Conservation (phyloP, 345 rosid genomes). For the Salix dunnii region DNA sequence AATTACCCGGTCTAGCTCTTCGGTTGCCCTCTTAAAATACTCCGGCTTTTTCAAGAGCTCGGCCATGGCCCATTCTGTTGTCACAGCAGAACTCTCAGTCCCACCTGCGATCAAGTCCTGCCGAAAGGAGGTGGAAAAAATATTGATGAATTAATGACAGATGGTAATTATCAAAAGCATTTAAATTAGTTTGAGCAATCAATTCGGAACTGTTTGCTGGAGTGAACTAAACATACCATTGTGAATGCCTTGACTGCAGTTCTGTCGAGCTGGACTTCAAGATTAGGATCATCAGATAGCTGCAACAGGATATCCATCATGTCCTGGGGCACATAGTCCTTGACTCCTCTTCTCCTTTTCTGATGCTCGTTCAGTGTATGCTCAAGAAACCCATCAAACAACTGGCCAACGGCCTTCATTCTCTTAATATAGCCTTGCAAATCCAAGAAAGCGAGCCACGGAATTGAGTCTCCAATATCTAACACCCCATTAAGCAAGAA, state of each 20-base stretch:
- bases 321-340: slow-evolving; percentile 46
- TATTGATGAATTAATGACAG: not conserved
- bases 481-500: slow-evolving; percentile 57
- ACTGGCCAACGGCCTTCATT: slow-evolving; percentile 57
- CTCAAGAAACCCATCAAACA: slow-evolving; percentile 54
- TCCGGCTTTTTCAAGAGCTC: slow-evolving; percentile 49
- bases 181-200: not conserved
- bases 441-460: slow-evolving; percentile 56
- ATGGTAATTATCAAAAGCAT: too few species aligned
- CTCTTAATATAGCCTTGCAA: slow-evolving; percentile 57
- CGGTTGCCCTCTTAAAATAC: slow-evolving; percentile 41
- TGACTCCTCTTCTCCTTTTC: slow-evolving; percentile 27
- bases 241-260: slow-evolving; percentile 56
- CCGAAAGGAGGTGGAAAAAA: not conserved
- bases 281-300: slow-evolving; percentile 54
- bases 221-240: slow-evolving; percentile 24
- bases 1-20: slow-evolving; percentile 53
- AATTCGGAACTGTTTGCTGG: not conserved
- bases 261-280: slow-evolving; percentile 61
- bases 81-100: slow-evolving; percentile 60
- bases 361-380: slow-evolving; percentile 56
- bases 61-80: slow-evolving; percentile 59
- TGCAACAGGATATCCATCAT: slow-evolving; percentile 64
- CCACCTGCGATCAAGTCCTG: slow-evolving; percentile 63
- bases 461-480: slow-evolving; percentile 63